A percentile compares a stretch with the other conserved stretches of the same genome.
These are phyloP conservation scores for Smittium culicis DNA, from an alignment of 371 early-diverging fungal species.

Conservation along the genomic window DNA sequence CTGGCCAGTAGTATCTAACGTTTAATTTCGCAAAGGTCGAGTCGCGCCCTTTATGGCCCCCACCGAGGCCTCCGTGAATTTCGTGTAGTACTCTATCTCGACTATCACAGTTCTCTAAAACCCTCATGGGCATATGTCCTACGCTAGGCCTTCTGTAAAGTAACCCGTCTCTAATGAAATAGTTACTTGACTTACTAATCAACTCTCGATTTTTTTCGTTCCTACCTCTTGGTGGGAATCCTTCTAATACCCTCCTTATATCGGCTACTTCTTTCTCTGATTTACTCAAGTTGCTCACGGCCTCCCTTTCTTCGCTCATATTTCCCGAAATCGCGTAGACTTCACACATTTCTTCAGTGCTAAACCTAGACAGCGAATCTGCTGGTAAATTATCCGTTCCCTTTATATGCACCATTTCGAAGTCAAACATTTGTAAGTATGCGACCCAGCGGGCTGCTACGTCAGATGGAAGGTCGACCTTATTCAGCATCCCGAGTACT, in stretches of 20 bases:
- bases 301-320: too few species aligned
- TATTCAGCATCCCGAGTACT: slow-evolving; percentile 13
- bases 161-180: not conserved
- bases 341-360: not conserved
- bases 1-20: slow-evolving; percentile 10
- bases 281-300: too few species aligned
- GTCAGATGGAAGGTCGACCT: slow-evolving; percentile 10
- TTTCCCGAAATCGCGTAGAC: too few species aligned
- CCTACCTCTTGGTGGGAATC: not conserved
- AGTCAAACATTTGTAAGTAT: slow-evolving; percentile 10
- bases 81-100: not conserved
- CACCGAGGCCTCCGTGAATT: not conserved
- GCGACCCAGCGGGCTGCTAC: slow-evolving; percentile 11
- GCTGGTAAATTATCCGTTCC: slow-evolving; percentile 12
- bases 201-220: not conserved
- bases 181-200: not conserved
- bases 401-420: slow-evolving; percentile 11
- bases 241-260: not conserved
- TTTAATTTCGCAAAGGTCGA: not conserved
- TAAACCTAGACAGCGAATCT: slow-evolving; percentile 10
- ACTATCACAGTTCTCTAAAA: not conserved
- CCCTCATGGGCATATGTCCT: not conserved
- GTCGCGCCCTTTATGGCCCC: slow-evolving; percentile 6
- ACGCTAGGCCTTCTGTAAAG: not conserved
- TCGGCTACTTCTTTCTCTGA: too few species aligned